These are phyloP conservation scores for Phialophora expanda DNA, from an alignment of 2,329 filamentous ascomycete species.

Conservation along the genomic window DNA sequence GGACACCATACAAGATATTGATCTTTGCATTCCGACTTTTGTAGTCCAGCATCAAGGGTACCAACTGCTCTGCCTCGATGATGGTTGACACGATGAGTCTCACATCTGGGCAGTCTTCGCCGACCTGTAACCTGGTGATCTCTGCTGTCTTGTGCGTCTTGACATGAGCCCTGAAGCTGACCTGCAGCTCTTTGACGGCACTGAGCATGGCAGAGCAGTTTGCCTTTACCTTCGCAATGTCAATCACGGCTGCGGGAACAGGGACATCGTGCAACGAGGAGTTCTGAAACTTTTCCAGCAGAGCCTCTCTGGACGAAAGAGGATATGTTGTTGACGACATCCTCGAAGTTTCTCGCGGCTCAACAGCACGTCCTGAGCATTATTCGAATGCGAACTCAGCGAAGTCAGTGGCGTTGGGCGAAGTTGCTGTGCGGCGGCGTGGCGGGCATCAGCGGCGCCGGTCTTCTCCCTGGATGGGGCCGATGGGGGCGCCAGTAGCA, in stretches of 20 bases:
- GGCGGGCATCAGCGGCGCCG: neutral
- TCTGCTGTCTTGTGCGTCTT: constrained; percentile 83
- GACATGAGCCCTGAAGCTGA: constrained; percentile 76
- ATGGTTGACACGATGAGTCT: constrained; percentile 76
- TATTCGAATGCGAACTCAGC: neutral
- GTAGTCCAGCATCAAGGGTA: constrained; percentile 65
- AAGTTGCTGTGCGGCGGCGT: neutral
- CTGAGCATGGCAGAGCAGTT: constrained; percentile 76
- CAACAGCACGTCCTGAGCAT: neutral
- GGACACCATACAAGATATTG: constrained; percentile 76
- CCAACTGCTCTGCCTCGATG: constrained; percentile 71
- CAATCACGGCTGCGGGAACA: constrained; percentile 71
- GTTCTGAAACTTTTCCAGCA: constrained; percentile 58
- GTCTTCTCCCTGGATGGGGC: neutral
- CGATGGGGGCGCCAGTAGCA: neutral
- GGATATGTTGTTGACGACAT: constrained; percentile 30
- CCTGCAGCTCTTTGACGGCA: constrained; percentile 61
- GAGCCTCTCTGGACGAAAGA: constrained; percentile 28
- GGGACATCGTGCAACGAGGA: constrained; percentile 65
- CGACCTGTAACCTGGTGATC: constrained; percentile 72
- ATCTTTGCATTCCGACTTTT: constrained; percentile 59
- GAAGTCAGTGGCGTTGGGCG: neutral
- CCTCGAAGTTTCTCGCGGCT: neutral
- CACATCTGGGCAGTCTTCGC: constrained; percentile 56
- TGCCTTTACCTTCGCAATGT: constrained; percentile 66